Evolutionary conservation across 2,329 filamentous ascomycete genomes (phyloP), one percentile per base, ranked within the genome.

Genomic region (Beauveria sp.): DNA sequence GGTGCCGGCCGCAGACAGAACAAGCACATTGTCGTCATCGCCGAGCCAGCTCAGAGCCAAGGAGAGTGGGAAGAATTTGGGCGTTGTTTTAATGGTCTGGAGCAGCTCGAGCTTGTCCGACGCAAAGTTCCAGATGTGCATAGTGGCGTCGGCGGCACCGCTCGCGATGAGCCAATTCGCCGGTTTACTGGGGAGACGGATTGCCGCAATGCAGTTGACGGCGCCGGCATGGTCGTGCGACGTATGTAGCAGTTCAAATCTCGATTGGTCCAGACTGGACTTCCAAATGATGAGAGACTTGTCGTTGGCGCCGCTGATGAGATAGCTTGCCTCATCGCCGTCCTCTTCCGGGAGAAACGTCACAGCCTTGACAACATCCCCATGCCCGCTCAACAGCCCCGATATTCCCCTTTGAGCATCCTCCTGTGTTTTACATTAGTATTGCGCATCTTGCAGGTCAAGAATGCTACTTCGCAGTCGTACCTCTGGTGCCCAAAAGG

Each of bases 1-100:
- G 2, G 95, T 98, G 3, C 95, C 95, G 3, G 88, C 91, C n/a
- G 90, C 86, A 3, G 93, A 93, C 57, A 99, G 80, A 31, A 93
- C 77, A 57, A 88, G 77, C 2, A 81, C 79, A 14, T 81, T 76
- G 1, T 77, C 75, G 9, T 76, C 76, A 38, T 71, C 74, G 55
- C 82, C 80, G 1, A 96, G 79, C 1, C 74, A 73, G 58, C 82
- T 84, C 52, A 97, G 72, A 0, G 92, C 88, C 20, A 96, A 72
- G 9, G 89, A 82, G 38, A 98, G 77, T 1, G 95, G 91, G 66
- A 98, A 91, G 74, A 89, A 96, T 64, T 86, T 88, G 8, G 91
- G 92, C 10, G 81, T 82, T 34, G 93, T 86, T 6, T 81, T 78
- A 68, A 97, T 87, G 0, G 85, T 88, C 70, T 93, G 88, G 12